Evolutionary conservation across 208 protist species (phyloP), one percentile per base, ranked within the genome.

Genomic region (Crithidia fasciculata): DNA sequence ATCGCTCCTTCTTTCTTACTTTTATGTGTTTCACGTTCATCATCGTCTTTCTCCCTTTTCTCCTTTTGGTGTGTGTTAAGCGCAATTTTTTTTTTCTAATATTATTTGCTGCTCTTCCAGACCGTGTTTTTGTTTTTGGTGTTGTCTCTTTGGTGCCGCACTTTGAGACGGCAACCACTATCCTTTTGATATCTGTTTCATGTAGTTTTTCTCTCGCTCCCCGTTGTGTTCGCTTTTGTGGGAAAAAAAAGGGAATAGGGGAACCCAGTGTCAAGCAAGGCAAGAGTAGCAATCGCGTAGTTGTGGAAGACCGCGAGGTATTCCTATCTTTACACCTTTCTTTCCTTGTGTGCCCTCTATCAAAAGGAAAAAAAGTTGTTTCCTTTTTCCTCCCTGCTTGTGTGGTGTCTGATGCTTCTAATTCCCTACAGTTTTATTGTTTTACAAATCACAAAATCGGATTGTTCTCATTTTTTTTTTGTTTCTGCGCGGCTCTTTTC

Each of bases 31-130:
- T 43, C 43, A 47, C 12, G 3, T 40, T 49, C 12, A 68, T 37
- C 39, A 53, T 15, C n/a, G 19, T 69, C 18, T 4, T 56, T 59
- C 41, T 69, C 43, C 50, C 18, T 70, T 56, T 70, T 60, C n/a
- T 2, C 65, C 40, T 43, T 39, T 55, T 15, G 13, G 28, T 28
- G 28, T 28, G 28, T 28, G 28, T 28, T 28, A 1, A 28, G 28
- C 28, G 28, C 28, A 49, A 13, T 66, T 43, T 60, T 67, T 47
- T 62, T 64, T 54, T 69, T 18, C 12, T 69, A 16, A 19, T 28
- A 28, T 28, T 28, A 28, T 28, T 28, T 28, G 28, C 28, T 28
- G 47, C 40, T 70, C 50, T 47, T 4, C 19, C 28, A 28, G 28
- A 28, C 28, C 28, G 28, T 28, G 28, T 12, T 50, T 72, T 6